phyloP scores from a whole-genome alignment of 768 basidiomycete genomes.

The Termitomyces sp. region DNA sequence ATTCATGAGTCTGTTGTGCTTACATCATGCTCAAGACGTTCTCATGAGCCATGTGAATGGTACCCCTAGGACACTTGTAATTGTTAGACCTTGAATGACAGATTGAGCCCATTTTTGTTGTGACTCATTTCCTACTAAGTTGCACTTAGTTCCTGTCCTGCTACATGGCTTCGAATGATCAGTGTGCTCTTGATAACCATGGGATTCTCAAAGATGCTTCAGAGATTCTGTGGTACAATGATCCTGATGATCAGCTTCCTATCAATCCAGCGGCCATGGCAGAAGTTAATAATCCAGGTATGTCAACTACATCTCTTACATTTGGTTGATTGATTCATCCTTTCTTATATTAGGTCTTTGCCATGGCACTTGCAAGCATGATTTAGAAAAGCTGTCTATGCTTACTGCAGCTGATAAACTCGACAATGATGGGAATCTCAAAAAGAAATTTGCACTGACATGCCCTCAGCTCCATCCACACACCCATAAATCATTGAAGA shows the following conservation, averaged over 20 bases:
- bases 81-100: too few species aligned
- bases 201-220: background rate
- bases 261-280: background rate
- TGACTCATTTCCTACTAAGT: too few species aligned
- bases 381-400: background rate
- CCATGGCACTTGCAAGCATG: background rate
- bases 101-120: too few species aligned
- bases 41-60: too few species aligned
- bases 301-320: too few species aligned
- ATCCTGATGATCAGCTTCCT: background rate
- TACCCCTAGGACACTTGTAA: too few species aligned
- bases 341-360: background rate
- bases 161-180: background rate
- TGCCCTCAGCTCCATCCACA: background rate
- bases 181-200: background rate
- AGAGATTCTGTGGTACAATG: background rate
- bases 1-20: too few species aligned
- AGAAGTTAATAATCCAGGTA: too few species aligned
- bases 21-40: too few species aligned
- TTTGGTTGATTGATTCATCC: too few species aligned
- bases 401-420: slow-evolving; percentile 5
- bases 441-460: background rate
- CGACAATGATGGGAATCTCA: slow-evolving; percentile 1
- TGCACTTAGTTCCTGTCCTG: too few species aligned
- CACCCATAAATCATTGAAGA: background rate